phyloP scores from a whole-genome alignment of 805 yeast genomes.

The Candida tibetensis region DNA sequence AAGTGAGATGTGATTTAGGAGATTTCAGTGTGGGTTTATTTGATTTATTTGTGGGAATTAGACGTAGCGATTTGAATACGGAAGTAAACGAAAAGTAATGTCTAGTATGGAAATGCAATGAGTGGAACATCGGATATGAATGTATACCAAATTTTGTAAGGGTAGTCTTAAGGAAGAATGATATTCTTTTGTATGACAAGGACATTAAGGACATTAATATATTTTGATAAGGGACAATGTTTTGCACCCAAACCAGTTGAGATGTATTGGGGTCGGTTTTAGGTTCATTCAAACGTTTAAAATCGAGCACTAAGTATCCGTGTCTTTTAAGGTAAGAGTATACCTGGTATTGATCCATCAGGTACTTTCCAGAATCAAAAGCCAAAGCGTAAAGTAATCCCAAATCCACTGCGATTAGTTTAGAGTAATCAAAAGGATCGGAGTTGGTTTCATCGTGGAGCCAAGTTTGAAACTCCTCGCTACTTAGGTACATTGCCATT shows the following conservation, averaged over 20 bases:
- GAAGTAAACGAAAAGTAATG: slow-evolving; percentile 27
- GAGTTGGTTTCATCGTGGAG: slow-evolving; percentile 12
- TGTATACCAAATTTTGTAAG: slow-evolving; percentile 11
- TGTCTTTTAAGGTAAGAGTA: slow-evolving; percentile 72
- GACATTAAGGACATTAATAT: too few species aligned
- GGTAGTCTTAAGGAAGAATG: background rate
- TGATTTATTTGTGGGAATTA: slow-evolving; percentile 16
- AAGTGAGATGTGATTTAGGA: slow-evolving; percentile 35
- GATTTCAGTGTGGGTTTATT: background rate
- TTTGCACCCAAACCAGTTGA: background rate
- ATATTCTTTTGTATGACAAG: too few species aligned
- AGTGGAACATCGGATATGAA: slow-evolving; percentile 12
- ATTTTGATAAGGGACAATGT: too few species aligned
- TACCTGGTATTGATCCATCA: slow-evolving; percentile 57
- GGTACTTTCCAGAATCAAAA: slow-evolving; percentile 34
- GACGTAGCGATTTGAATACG: slow-evolving; percentile 20
- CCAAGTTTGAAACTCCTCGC: slow-evolving; percentile 19
- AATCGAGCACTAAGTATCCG: slow-evolving; percentile 60
- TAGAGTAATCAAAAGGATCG: slow-evolving; percentile 20
- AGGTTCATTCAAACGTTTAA: slow-evolving; percentile 6
- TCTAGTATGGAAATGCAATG: slow-evolving; percentile 18
- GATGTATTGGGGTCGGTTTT: background rate
- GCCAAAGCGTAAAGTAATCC: slow-evolving; percentile 61
- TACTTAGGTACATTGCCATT: slow-evolving; percentile 26
- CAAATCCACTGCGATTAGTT: slow-evolving; percentile 46